A percentile compares a stretch with the other conserved stretches of the same genome.
Conservation (phyloP, 768 basidiomycete genomes). For the Pseudohyphozyma bogoriensis region DNA sequence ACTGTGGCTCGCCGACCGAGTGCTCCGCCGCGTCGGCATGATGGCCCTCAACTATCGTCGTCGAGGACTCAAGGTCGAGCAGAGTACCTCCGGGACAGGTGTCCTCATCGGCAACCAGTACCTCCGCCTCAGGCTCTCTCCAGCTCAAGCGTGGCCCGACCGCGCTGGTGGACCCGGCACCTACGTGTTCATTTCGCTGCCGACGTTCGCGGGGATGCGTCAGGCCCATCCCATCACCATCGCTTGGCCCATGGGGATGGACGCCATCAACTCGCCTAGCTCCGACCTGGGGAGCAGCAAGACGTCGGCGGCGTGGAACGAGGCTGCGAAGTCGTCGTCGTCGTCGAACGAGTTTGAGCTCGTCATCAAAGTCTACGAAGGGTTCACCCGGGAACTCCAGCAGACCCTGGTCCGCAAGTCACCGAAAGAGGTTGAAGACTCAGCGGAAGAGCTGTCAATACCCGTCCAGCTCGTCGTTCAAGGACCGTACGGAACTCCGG, state of each 20-base stretch:
- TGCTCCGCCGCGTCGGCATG: no score
- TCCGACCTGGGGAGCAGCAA: neutral
- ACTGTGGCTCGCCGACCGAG: no score
- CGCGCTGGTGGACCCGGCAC: neutral
- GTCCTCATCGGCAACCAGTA: neutral
- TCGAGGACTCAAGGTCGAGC: no score
- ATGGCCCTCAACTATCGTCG: no score
- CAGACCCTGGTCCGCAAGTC: no score
- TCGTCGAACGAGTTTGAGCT: neutral
- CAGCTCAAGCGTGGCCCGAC: neutral
- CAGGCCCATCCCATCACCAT: constrained; percentile 13
- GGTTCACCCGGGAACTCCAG: constrained; percentile 2
- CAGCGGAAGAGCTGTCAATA: neutral
- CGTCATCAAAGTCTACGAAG: constrained; percentile 6
- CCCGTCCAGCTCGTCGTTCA: constrained; percentile 2
- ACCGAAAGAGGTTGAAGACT: neutral
- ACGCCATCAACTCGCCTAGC: neutral
- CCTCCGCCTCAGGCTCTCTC: constrained; percentile 7
- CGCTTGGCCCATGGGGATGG: constrained; percentile 10
- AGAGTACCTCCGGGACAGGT: no score
- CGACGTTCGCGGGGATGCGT: neutral
- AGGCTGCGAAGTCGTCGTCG: neutral
- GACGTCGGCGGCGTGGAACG: neutral
- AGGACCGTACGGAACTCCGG: neutral
- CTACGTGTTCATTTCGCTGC: constrained; percentile 6